Evolutionary conservation across 345 rosid species (phyloP), one percentile per base, ranked within the genome.

Genomic region (Nasturtium officinale): DNA sequence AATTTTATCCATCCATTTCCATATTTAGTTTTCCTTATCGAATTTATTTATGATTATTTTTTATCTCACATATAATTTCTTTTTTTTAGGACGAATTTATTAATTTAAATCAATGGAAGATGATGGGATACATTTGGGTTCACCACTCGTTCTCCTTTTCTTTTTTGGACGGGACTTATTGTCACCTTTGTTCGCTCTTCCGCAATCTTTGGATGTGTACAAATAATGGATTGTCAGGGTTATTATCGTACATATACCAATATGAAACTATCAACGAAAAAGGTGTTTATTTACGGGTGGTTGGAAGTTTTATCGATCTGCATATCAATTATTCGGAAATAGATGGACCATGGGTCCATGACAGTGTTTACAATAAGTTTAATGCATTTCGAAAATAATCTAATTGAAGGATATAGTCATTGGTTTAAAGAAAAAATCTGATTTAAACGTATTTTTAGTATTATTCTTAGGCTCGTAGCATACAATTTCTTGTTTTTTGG

Each of bases 181-280:
- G 69, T 68, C 58, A 53, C 58, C 25, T 23, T 23, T 23, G n/a
- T 18, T 47, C 21, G 29, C 43, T 61, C 50, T 55, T 76, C 75
- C 75, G 0, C 75, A 35, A 69, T 26, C 71, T 69, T 76, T 69
- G 75, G 79, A 69, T 76, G 60, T 55, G 60, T 26, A 62, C 75
- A 61, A 29, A 25, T 37, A 43, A 58, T 67, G 9, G 5, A 59
- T 16, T 29, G 20, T 50, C 3, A 35, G n/a, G 54, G 55, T 20
- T 28, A 50, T 20, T 58, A 13, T 33, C 5, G 72, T 47, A 37
- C n/a, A 65, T 42, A 11, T 33, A 32, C 8, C 40, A 46, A 35
- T 57, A 37, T 58, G 69, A 50, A 32, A 48, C 51, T 48, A 65
- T 10, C 1, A 15, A 72, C 28, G 40, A 18, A 51, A 10, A 9